A percentile compares a stretch with the other conserved stretches of the same genome.
Evolutionary conservation across 1,284 basidiomycete genomes (phyloP).

Genomic region (Puccinia coronata): DNA sequence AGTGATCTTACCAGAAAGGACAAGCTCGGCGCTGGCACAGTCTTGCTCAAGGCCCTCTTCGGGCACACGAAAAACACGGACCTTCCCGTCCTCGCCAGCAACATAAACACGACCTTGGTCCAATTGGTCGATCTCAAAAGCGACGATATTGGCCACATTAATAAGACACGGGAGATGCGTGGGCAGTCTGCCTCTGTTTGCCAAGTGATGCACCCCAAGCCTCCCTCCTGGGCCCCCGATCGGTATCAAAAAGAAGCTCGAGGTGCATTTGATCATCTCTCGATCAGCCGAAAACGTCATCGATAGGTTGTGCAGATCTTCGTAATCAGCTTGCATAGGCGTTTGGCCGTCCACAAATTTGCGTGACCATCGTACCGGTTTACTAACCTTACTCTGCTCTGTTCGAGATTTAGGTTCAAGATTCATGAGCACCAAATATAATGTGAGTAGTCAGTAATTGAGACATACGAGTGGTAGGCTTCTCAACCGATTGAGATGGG

Average conservation of each 20-base stretch:
- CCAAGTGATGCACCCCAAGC: slow-evolving; percentile 59
- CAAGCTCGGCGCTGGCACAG: background rate
- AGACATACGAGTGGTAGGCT: slow-evolving; percentile 6
- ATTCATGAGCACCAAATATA: background rate
- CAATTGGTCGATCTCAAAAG: slow-evolving; percentile 60
- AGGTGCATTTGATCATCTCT: slow-evolving; percentile 55
- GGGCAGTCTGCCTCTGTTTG: slow-evolving; percentile 59
- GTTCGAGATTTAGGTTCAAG: background rate
- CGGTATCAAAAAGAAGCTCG: slow-evolving; percentile 59
- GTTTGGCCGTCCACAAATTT: slow-evolving; percentile 61
- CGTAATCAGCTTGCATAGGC: slow-evolving; percentile 61
- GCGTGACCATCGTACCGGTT: slow-evolving; percentile 59
- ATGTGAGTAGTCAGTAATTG: background rate
- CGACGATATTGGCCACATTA: slow-evolving; percentile 59
- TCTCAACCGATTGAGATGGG: background rate
- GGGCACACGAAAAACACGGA: slow-evolving; percentile 59
- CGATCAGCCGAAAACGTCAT: slow-evolving; percentile 60
- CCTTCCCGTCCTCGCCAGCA: slow-evolving; percentile 60
- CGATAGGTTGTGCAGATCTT: slow-evolving; percentile 59
- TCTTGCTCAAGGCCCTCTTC: slow-evolving; percentile 50
- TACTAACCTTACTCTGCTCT: slow-evolving; percentile 6
- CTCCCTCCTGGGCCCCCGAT: slow-evolving; percentile 61
- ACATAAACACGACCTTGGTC: slow-evolving; percentile 57
- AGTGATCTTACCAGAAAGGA: slow-evolving; percentile 27
- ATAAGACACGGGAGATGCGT: slow-evolving; percentile 54